Evolutionary conservation across 495 filamentous ascomycete species (phyloP).

Genomic region (Aspergillus sparsus): DNA sequence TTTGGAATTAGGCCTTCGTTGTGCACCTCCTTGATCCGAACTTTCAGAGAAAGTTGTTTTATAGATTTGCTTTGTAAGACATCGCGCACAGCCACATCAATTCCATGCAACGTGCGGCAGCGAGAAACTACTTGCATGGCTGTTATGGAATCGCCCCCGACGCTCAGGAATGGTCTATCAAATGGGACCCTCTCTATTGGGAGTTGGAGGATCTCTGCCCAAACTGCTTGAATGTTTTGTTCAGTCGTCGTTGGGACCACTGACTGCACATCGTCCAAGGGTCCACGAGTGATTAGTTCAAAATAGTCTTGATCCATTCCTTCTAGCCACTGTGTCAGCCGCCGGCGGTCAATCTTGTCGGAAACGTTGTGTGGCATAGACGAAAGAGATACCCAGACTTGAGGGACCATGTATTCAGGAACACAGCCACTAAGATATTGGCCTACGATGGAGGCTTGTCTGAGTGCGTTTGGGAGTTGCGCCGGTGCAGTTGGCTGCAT

Average conservation of each 20-base stretch:
- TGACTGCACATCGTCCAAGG: not conserved
- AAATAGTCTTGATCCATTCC: slow-evolving; percentile 9
- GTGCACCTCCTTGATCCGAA: slow-evolving; percentile 1
- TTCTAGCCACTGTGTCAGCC: slow-evolving; percentile 21
- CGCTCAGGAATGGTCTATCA: slow-evolving; percentile 28
- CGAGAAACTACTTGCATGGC: slow-evolving; percentile 56
- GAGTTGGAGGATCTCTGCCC: slow-evolving; percentile 27
- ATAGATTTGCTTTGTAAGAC: slow-evolving; percentile 30
- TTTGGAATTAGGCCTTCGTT: not conserved
- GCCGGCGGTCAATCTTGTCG: slow-evolving; percentile 43
- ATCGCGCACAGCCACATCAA: slow-evolving; percentile 26
- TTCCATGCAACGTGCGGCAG: slow-evolving; percentile 21
- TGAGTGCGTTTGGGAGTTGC: slow-evolving; percentile 1
- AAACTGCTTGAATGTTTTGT: slow-evolving; percentile 20
- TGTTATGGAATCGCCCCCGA: slow-evolving; percentile 48
- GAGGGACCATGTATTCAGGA: slow-evolving; percentile 30
- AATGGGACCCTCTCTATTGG: slow-evolving; percentile 19
- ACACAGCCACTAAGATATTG: slow-evolving; percentile 11
- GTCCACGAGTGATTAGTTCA: slow-evolving; percentile 7
- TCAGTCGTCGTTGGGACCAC: not conserved
- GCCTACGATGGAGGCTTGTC: slow-evolving; percentile 6
- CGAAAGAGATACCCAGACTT: slow-evolving; percentile 23
- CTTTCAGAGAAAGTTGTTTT: slow-evolving; percentile 9
- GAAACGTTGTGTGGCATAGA: slow-evolving; percentile 38
- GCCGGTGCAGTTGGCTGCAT: slow-evolving; percentile 5